Conservation (phyloP, 768 basidiomycete genomes). For the Boletus insuetus region DNA sequence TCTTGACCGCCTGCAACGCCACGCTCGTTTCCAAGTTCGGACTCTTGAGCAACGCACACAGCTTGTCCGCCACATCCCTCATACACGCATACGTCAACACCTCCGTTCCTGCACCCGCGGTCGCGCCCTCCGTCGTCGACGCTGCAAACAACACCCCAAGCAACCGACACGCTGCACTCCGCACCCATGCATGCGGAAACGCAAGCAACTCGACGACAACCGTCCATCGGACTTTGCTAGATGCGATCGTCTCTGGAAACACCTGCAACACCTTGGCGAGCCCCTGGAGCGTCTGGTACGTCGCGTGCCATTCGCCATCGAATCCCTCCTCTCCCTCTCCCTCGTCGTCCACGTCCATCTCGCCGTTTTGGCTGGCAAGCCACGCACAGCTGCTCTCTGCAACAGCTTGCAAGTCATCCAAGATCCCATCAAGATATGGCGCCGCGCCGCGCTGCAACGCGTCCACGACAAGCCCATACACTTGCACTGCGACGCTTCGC, state of each 20-base stretch:
- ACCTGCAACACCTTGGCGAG: conserved; percentile 61
- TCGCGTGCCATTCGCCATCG: conserved; percentile 73
- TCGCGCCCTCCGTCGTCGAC: conserved; percentile 32
- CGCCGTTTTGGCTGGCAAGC: conserved; percentile 31
- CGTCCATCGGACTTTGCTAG: conserved; percentile 58
- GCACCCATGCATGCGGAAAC: conserved; percentile 95
- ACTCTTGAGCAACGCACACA: conserved; percentile 79
- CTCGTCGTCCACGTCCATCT: conserved; percentile 46
- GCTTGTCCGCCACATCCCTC: conserved; percentile 68
- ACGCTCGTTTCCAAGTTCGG: conserved; percentile 68
- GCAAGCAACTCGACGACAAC: conserved; percentile 63
- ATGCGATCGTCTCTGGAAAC: conserved; percentile 47
- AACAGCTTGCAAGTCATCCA: conserved; percentile 52
- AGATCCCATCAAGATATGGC: conserved; percentile 45
- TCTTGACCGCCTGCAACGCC: conserved; percentile 87
- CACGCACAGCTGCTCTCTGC: conserved; percentile 8
- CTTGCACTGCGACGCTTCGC: conserved; percentile 71
- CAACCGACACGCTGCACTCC: conserved; percentile 73
- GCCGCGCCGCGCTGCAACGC: conserved; percentile 48
- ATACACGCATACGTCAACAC: conserved; percentile 57
- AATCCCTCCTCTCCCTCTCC: conserved; percentile 46
- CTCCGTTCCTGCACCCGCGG: conserved; percentile 18
- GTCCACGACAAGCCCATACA: conserved; percentile 81
- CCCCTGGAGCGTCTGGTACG: conserved; percentile 75
- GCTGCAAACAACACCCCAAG: conserved; percentile 68